phyloP scores from a whole-genome alignment of 108 stramenopile species.

The Pseudonitzschia multiseries region DNA sequence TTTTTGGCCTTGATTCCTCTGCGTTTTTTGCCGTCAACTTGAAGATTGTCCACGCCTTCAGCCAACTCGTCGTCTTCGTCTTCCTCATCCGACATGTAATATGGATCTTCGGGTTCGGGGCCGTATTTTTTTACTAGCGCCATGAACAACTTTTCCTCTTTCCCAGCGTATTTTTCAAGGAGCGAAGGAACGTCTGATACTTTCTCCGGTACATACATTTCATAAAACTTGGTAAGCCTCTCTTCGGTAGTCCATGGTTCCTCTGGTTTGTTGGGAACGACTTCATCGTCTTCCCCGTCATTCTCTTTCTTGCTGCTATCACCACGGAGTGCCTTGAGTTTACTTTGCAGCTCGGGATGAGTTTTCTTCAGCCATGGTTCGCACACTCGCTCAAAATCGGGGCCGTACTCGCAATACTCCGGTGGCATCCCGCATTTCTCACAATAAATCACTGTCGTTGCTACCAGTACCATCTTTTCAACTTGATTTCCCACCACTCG shows the following conservation, averaged over 20 bases:
- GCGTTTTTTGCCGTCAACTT: slow-evolving; percentile 59
- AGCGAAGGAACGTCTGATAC: slow-evolving; percentile 63
- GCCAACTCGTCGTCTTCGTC: slow-evolving; percentile 49
- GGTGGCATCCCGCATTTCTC: slow-evolving; percentile 92
- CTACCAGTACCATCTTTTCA: slow-evolving; percentile 12
- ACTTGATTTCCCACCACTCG: background rate
- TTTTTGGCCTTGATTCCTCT: slow-evolving; percentile 79
- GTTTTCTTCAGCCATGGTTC: slow-evolving; percentile 70
- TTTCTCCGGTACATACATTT: slow-evolving; percentile 86
- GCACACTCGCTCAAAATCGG: slow-evolving; percentile 87
- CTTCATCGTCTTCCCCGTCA: slow-evolving; percentile 14
- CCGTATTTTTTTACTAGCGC: slow-evolving; percentile 89
- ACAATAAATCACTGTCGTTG: slow-evolving; percentile 79
- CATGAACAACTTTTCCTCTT: slow-evolving; percentile 87
- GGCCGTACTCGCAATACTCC: slow-evolving; percentile 95
- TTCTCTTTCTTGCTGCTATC: background rate
- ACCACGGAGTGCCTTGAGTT: slow-evolving; percentile 33
- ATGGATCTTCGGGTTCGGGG: slow-evolving; percentile 86
- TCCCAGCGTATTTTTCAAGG: slow-evolving; percentile 85
- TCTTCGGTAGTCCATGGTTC: slow-evolving; percentile 81
- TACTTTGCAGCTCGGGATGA: slow-evolving; percentile 54
- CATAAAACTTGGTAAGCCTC: slow-evolving; percentile 79
- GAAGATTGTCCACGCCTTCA: slow-evolving; percentile 42
- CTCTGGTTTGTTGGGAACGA: slow-evolving; percentile 28
- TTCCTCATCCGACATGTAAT: slow-evolving; percentile 53